Conservation (phyloP, 1,139 yeast species). For the Candida sanyaensis region DNA sequence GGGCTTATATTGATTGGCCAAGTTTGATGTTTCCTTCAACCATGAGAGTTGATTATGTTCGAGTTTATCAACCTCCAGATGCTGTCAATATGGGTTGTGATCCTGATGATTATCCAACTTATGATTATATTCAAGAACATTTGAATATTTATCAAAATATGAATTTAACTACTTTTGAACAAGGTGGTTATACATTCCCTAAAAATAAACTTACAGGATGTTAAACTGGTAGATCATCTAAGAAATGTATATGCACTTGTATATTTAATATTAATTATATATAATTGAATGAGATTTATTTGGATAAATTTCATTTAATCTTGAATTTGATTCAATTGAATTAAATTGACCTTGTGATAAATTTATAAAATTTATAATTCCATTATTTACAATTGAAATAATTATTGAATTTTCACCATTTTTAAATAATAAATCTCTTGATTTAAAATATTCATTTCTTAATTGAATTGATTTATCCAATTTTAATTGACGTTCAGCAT, state of each 20-base stretch:
- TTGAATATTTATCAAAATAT: conserved; percentile 59
- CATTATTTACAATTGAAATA: conserved; percentile 70
- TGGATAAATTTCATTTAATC: conserved; percentile 14
- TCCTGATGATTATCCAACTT: conserved; percentile 72
- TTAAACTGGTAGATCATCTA: conserved; percentile 3
- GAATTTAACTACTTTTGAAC: conserved; percentile 66
- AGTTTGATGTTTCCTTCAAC: conserved; percentile 69
- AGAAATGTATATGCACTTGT: neutral
- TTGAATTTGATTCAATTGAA: conserved; percentile 30
- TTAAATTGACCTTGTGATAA: conserved; percentile 56
- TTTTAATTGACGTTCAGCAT: conserved; percentile 27
- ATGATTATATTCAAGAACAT: conserved; percentile 69
- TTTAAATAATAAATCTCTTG: conserved; percentile 30
- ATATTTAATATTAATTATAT: conserved; percentile 10
- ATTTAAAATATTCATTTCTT: conserved; percentile 27
- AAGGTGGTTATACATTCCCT: conserved; percentile 70
- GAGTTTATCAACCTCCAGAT: conserved; percentile 73
- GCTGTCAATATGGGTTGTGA: conserved; percentile 64
- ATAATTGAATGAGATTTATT: conserved; percentile 14
- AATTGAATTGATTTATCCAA: conserved; percentile 25
- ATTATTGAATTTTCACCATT: conserved; percentile 56
- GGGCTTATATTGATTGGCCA: conserved; percentile 86
- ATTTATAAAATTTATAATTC: conserved; percentile 67
- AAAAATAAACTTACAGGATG: conserved; percentile 33
- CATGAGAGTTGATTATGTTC: conserved; percentile 72